Conservation (phyloP, 1,139 yeast species). For the Meyerozyma guilliermondii region DNA sequence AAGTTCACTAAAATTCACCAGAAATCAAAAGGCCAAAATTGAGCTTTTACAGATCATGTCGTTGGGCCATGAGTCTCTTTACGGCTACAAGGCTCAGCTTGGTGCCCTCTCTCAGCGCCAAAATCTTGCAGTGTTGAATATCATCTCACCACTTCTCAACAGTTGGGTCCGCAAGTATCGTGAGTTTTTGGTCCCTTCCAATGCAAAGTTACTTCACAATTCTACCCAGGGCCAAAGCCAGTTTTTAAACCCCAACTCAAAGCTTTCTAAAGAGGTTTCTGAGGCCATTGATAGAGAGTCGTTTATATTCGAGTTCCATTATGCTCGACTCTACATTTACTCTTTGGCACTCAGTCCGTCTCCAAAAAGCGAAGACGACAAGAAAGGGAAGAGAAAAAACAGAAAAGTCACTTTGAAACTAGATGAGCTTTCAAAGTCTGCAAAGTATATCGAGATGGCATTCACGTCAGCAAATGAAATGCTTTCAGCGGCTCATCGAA, state of each 20-base stretch:
- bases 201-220: constrained; percentile 21
- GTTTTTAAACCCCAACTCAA: constrained; percentile 34
- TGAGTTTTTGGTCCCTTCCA: constrained; percentile 47
- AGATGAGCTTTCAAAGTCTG: constrained; percentile 69
- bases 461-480: constrained; percentile 81
- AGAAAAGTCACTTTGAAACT: constrained; percentile 39
- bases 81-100: constrained; percentile 57
- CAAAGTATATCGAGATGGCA: constrained; percentile 77
- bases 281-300: constrained; percentile 60
- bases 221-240: constrained; percentile 24
- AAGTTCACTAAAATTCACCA: constrained; percentile 41
- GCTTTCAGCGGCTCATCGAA: constrained; percentile 64
- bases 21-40: constrained; percentile 70
- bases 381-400: constrained; percentile 12
- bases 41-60: constrained; percentile 77
- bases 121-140: constrained; percentile 64
- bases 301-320: constrained; percentile 74
- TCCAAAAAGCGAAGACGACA: constrained; percentile 16
- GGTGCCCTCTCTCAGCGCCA: constrained; percentile 56
- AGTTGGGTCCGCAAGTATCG: constrained; percentile 71
- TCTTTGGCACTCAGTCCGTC: constrained; percentile 67
- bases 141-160: constrained; percentile 70
- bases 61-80: constrained; percentile 78
- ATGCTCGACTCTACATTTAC: constrained; percentile 76
- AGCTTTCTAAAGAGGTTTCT: constrained; percentile 32